A percentile compares a stretch with the other conserved stretches of the same genome.
These are phyloP conservation scores for Spathaspora hagerdaliae DNA, from an alignment of 805 yeast species.

Conservation along the genomic window DNA sequence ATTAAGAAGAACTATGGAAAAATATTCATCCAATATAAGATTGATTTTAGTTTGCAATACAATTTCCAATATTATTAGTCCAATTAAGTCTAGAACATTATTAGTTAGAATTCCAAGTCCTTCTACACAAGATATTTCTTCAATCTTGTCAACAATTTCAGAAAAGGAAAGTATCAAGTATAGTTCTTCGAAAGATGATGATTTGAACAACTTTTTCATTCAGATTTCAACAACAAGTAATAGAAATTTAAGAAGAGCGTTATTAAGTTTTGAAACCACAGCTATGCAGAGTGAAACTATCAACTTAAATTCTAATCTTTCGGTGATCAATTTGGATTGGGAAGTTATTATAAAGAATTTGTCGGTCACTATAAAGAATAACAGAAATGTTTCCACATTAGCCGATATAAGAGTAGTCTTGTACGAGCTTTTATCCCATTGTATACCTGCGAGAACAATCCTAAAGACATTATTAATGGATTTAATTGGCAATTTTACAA, in stretches of 20 bases:
- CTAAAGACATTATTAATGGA: slow-evolving; percentile 54
- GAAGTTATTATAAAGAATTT: slow-evolving; percentile 68
- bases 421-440: slow-evolving; percentile 85
- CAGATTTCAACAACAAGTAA: slow-evolving; percentile 53
- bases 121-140: slow-evolving; percentile 48
- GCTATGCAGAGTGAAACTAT: slow-evolving; percentile 62
- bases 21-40: slow-evolving; percentile 83
- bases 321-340: slow-evolving; percentile 82
- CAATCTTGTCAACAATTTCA: slow-evolving; percentile 54
- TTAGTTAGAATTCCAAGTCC: slow-evolving; percentile 90
- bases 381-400: slow-evolving; percentile 59
- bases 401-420: slow-evolving; percentile 63
- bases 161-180: slow-evolving; percentile 49
- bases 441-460: slow-evolving; percentile 85
- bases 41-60: slow-evolving; percentile 82
- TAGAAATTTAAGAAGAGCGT: slow-evolving; percentile 73
- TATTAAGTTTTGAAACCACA: slow-evolving; percentile 80
- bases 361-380: slow-evolving; percentile 55
- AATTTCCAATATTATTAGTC: slow-evolving; percentile 87
- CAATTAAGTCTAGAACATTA: slow-evolving; percentile 89
- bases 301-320: slow-evolving; percentile 21
- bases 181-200: slow-evolving; percentile 29
- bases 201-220: slow-evolving; percentile 33
- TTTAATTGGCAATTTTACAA: slow-evolving; percentile 26
- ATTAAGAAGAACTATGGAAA: slow-evolving; percentile 92